Base-by-base conservation (phyloP, 495 filamentous ascomycete species). In the Daldinia loculata region DNA sequence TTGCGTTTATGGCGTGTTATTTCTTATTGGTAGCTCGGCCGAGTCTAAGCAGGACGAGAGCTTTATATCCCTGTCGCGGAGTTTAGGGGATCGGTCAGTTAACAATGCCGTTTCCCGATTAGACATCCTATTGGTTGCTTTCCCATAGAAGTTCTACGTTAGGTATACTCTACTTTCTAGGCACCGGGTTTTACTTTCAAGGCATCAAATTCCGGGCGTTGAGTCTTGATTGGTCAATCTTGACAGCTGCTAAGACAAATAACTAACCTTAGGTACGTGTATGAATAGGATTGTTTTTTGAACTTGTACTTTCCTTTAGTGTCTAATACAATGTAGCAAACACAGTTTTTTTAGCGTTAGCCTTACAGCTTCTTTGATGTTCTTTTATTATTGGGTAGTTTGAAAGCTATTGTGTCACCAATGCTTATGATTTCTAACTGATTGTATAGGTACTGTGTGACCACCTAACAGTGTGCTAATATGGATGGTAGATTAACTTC, bases 31-130 rank as follows among this genome's bases (percentile, higher is more conserved):
- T 45, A 3, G 19, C 24, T 57, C 55, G 61, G 55, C 32, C 26
- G 36, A 17, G 43, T 48, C 43, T 19, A 41, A 29, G 5, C 52
- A n/a, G 17, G 45, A 52, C 52, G 39, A 63, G 52, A 59, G 12
- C 52, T 61, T 55, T 26, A 14, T 19, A 26, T 50, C 68, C 68
- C 51, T 22, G 62, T 43, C 63, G 41, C 55, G 50, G 53, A 27
- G 27, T n/a, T 57, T 56, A 19, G 38, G 3, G 22, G 48, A 53
- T 64, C 69, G 69, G 69, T 53, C 64, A 67, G 53, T 72, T 72
- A 22, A 38, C 45, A 43, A 45, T 36, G 38, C 69, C 69, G 69
- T 45, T 48, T 22, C 22, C 69, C 69, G 63, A 64, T 58, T 22
- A 11, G 4, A 6, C 4, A 17, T 63, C 24, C n/a, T n/a, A 69